Evolutionary conservation across 257 asterid species (phyloP).

Genomic region (Prunella vulgaris): DNA sequence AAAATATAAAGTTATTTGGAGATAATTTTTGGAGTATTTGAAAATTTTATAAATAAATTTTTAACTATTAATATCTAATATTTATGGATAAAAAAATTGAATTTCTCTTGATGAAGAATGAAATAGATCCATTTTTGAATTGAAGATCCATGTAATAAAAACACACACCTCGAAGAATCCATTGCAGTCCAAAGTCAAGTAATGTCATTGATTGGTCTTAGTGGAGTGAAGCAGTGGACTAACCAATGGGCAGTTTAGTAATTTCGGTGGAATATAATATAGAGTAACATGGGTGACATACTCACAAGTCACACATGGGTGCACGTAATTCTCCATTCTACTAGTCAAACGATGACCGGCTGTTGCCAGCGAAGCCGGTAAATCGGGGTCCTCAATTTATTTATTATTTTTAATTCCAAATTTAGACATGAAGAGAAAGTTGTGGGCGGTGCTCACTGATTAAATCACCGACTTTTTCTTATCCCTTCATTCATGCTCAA

Average conservation of each 20-base stretch:
- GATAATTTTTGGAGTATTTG: too few species aligned
- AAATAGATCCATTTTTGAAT: too few species aligned
- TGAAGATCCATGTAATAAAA: background rate
- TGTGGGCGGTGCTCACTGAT: conserved; percentile 31
- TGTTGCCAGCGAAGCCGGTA: conserved; percentile 24
- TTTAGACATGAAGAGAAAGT: background rate
- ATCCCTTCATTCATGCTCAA: conserved; percentile 22
- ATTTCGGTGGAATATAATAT: background rate
- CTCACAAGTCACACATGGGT: conserved; percentile 12
- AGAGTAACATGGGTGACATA: conserved; percentile 2
- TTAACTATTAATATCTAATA: too few species aligned
- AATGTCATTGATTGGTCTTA: background rate
- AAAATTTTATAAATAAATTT: too few species aligned
- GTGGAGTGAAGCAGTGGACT: background rate
- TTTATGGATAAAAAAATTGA: too few species aligned
- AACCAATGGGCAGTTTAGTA: conserved; percentile 1
- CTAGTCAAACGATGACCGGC: conserved; percentile 18
- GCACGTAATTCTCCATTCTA: conserved; percentile 15
- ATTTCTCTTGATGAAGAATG: too few species aligned
- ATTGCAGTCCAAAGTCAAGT: background rate
- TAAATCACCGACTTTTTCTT: conserved; percentile 7
- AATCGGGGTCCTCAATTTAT: background rate
- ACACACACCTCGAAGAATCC: background rate
- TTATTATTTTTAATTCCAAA: background rate
- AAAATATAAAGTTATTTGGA: too few species aligned